These are phyloP conservation scores for Dacryopinax spathularia DNA, from an alignment of 768 basidiomycete species.

Conservation along the genomic window DNA sequence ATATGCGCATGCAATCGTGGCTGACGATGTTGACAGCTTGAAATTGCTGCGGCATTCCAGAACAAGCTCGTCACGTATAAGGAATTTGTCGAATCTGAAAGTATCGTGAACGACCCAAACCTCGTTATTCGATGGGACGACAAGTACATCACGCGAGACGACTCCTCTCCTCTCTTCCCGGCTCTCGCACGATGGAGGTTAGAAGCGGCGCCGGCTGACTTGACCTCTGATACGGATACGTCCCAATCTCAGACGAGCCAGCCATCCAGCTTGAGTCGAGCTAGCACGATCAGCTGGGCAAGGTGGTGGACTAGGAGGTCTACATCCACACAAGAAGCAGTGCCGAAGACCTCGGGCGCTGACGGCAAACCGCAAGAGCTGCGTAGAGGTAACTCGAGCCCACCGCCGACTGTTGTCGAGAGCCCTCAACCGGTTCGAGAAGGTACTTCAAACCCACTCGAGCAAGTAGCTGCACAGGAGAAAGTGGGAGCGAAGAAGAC, in stretches of 20 bases:
- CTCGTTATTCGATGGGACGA: conserved; percentile 65
- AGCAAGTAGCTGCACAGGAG: conserved; percentile 4
- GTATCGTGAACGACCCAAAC: conserved; percentile 43
- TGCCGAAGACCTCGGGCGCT: conserved; percentile 9
- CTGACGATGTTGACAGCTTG: conserved; percentile 33
- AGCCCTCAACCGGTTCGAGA: not conserved
- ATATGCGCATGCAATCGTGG: conserved; percentile 2
- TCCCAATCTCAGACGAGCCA: not conserved
- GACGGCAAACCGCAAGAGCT: not conserved
- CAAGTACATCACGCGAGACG: conserved; percentile 65
- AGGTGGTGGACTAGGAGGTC: conserved; percentile 22
- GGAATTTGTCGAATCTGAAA: conserved; percentile 50
- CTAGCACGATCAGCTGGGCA: conserved; percentile 23
- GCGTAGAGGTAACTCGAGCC: not conserved
- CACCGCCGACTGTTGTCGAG: not conserved
- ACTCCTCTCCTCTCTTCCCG: conserved; percentile 60
- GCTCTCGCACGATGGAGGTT: conserved; percentile 57
- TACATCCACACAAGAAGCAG: not conserved
- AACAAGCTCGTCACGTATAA: conserved; percentile 49
- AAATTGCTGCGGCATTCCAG: conserved; percentile 43
- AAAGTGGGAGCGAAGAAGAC: conserved; percentile 30
- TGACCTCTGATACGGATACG: not conserved
- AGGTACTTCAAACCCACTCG: not conserved
- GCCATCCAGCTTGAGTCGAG: conserved; percentile 5
- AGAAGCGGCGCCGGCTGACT: conserved; percentile 19